Percentiles rank a stretch among this genome's conserved stretches.
Evolutionary conservation across 2,329 filamentous ascomycete genomes (phyloP).

Genomic region (Pseudogymnoascus sp.): DNA sequence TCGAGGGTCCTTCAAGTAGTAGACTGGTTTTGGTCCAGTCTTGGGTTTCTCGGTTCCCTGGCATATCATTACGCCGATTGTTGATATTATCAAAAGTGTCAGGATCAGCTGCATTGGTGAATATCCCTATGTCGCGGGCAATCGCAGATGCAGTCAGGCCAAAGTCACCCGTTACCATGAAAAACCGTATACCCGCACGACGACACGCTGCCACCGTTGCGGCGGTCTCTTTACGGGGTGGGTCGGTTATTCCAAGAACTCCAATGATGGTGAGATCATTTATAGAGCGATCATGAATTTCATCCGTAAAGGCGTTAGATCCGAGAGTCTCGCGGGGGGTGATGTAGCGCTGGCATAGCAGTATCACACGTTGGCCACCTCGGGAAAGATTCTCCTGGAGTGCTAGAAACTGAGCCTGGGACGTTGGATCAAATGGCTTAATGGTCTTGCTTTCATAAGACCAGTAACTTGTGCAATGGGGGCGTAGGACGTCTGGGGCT

Average conservation of each 20-base stretch:
- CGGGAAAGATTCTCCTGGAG: slow-evolving; percentile 34
- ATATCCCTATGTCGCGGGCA: slow-evolving; percentile 60
- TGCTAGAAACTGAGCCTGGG: slow-evolving; percentile 27
- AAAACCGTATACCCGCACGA: slow-evolving; percentile 60
- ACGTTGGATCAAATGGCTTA: slow-evolving; percentile 29
- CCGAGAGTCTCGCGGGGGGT: slow-evolving; percentile 22
- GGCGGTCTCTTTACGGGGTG: slow-evolving; percentile 48
- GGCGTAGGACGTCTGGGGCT: slow-evolving; percentile 17
- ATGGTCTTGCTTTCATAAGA: slow-evolving; percentile 23
- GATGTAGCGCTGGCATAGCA: slow-evolving; percentile 34
- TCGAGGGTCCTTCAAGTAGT: slow-evolving; percentile 16
- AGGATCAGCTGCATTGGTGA: slow-evolving; percentile 34
- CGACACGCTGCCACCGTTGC: slow-evolving; percentile 50
- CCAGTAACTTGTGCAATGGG: slow-evolving; percentile 21
- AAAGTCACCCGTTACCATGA: slow-evolving; percentile 74
- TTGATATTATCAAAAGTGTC: slow-evolving; percentile 33
- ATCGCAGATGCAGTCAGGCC: slow-evolving; percentile 67
- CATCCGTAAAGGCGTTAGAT: slow-evolving; percentile 43
- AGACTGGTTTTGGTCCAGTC: slow-evolving; percentile 12
- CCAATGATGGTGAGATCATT: slow-evolving; percentile 40
- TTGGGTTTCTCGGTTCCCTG: not conserved
- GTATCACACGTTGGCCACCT: slow-evolving; percentile 37
- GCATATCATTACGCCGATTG: not conserved
- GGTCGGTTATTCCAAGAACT: slow-evolving; percentile 45
- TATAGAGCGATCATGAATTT: slow-evolving; percentile 32